Evolutionary conservation across 1,284 basidiomycete genomes (phyloP), one percentile per base, ranked within the genome.

Genomic region (Acaromyces ingoldii): DNA sequence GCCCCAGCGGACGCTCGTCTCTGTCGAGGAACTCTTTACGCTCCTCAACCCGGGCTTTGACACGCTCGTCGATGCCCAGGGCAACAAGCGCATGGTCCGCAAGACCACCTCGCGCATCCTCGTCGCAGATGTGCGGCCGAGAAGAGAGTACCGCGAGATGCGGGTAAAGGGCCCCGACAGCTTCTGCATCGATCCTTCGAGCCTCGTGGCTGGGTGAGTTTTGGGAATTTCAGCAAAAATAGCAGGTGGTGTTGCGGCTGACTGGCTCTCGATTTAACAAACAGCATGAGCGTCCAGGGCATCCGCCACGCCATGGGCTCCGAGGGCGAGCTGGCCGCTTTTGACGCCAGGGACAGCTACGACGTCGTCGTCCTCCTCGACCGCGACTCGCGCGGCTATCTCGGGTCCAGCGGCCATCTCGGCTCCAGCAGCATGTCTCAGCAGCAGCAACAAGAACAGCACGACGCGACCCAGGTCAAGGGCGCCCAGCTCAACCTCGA

Each of bases 321-420:
- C n/a, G n/a, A n/a, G n/a, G n/a, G n/a, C n/a, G n/a, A n/a, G n/a
- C n/a, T n/a, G n/a, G n/a, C n/a, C 1, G 78, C 87, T 17, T 97
- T 96, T 75, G 76, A 79, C 24, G 85, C 87, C 53, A 85, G 93
- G 25, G 83, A 90, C 70, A 85, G 85, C 64, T 95, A 88, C 75
- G 91, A 97, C 63, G 77, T 95, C 13, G 83, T 97, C n/a, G 88
- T 88, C 9, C 78, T 97, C 2, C 91, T 91, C 75, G 92, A 98
- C 75, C 77, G 82, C 39, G 77, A 80, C 4, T 91, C 89, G 1
- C 80, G 80, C 25, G 76, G 77, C n/a, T n/a, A n/a, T n/a, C n/a
- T n/a, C n/a, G n/a, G 1, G 82, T 87, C 62, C 78, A 41, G 31
- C 22, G 4, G 51, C 57, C 53, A 4, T 31, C 34, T 22, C 42